Evolutionary conservation across 352 stramenopile species (phyloP).

Genomic region (Globisporangium abappressorium): DNA sequence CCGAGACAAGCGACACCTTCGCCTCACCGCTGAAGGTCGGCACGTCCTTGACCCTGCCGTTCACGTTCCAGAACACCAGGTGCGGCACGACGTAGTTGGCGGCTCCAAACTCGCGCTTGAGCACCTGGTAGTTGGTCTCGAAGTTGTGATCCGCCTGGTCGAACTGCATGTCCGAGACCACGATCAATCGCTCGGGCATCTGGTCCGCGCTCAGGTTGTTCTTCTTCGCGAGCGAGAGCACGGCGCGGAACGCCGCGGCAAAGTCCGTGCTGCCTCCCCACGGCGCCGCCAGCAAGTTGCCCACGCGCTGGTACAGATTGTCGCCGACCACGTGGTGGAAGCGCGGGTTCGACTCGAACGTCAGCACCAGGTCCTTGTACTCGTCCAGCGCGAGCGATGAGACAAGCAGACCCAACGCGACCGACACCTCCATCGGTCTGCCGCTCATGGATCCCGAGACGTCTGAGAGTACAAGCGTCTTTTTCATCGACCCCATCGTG

Average conservation of each 20-base stretch:
- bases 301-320: conserved; percentile 31
- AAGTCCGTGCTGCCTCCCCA: conserved; percentile 67
- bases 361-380: conserved; percentile 56
- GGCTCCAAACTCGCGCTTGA: conserved; percentile 33
- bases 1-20: conserved; percentile 48
- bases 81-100: conserved; percentile 45
- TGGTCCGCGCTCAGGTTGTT: conserved; percentile 33
- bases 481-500: conserved; percentile 24
- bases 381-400: conserved; percentile 38
- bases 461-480: conserved; percentile 51
- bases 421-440: conserved; percentile 38
- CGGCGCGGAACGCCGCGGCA: conserved; percentile 47
- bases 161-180: conserved; percentile 78
- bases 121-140: conserved; percentile 40
- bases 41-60: conserved; percentile 32
- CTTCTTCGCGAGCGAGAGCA: conserved; percentile 42
- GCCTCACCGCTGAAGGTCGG: conserved; percentile 27
- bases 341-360: conserved; percentile 35
- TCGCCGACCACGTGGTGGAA: conserved; percentile 41
- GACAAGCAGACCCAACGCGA: conserved; percentile 38
- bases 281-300: conserved; percentile 20
- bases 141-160: conserved; percentile 39
- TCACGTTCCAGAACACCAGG: conserved; percentile 79
- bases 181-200: conserved; percentile 62
- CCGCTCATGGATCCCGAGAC: conserved; percentile 44